Base-by-base conservation (phyloP, 306 rosid species). In the Glycine latifolia region DNA sequence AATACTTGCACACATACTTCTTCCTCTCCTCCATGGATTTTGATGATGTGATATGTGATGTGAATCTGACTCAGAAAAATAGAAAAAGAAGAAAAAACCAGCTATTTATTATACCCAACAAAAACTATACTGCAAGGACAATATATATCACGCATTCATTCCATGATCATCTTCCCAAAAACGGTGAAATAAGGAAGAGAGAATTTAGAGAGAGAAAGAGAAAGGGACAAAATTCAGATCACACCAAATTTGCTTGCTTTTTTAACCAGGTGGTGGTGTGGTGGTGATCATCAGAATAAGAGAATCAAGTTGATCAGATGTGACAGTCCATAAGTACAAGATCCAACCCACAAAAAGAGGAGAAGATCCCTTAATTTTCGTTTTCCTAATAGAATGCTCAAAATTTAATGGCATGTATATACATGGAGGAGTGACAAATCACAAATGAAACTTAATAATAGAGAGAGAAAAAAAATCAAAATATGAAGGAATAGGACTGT, bases 321-420 rank as follows among this genome's bases (percentile, higher is more conserved):
- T 91, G 95, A 91, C 86, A 91, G 92, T 85, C 87, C 75, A 62
- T 44, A 79, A 87, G 97, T 89, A 85, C 91, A 91, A 92, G 97
- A 92, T 92, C 98, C 90, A 88, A 94, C 89, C 91, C 92, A 88
- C 83, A 88, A 77, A 46, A 83, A 85, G 52, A 60, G 82, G 76
- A 35, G 62, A 26, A 63, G 86, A 72, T 75, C 76, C 71, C 80
- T 83, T 78, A 77, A 87, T 80, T 89, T 90, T 77, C 87, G 85
- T 82, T 82, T 26, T 59, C 75, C 80, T 84, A 72, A 73, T 67
- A 76, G 87, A 86, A 87, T 71, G 86, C 84, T 80, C 60, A 68
- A 41, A 79, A 43, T 74, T 77, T 66, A 70, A 53, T 70, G 71
- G 79, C 3, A 41, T 44, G 70, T 44, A 73, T 44, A 26, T 26